Conservation (phyloP, 2,329 filamentous ascomycete species). For the Cladophialophora carrionii region DNA sequence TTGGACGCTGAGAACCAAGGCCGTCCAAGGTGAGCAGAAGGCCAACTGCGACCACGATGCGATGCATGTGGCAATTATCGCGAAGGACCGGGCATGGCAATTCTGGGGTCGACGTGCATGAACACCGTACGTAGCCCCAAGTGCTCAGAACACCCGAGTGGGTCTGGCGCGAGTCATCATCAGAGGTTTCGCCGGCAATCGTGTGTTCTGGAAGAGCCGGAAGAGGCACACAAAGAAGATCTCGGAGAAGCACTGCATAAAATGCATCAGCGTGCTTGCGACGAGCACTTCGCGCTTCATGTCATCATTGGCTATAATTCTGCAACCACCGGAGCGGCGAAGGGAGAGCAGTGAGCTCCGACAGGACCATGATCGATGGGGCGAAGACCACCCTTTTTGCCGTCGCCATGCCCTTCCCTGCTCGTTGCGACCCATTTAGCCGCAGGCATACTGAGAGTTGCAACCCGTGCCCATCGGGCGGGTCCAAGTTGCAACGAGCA, state of each 20-base stretch:
- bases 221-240: conserved; percentile 9
- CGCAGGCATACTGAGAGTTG: conserved; percentile 8
- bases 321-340: conserved; percentile 1
- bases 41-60: conserved; percentile 1
- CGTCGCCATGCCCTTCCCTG: neutral
- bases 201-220: conserved; percentile 11
- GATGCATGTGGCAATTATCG: conserved; percentile 6
- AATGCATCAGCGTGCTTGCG: neutral
- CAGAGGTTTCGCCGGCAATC: conserved; percentile 6
- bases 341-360: neutral
- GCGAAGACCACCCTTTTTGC: conserved; percentile 4
- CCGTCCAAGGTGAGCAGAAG: neutral
- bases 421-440: conserved; percentile 5
- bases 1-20: neutral
- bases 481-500: neutral
- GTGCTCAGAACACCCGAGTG: neutral
- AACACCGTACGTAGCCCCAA: neutral
- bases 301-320: neutral
- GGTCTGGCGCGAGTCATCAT: conserved; percentile 6
- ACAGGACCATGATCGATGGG: neutral
- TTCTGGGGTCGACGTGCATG: conserved; percentile 11
- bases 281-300: neutral
- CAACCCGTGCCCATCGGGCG: neutral
- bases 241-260: neutral
- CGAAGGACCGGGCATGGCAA: conserved; percentile 8